These are phyloP conservation scores for Candida lessepsii DNA, from an alignment of 805 yeast species.

Conservation along the genomic window DNA sequence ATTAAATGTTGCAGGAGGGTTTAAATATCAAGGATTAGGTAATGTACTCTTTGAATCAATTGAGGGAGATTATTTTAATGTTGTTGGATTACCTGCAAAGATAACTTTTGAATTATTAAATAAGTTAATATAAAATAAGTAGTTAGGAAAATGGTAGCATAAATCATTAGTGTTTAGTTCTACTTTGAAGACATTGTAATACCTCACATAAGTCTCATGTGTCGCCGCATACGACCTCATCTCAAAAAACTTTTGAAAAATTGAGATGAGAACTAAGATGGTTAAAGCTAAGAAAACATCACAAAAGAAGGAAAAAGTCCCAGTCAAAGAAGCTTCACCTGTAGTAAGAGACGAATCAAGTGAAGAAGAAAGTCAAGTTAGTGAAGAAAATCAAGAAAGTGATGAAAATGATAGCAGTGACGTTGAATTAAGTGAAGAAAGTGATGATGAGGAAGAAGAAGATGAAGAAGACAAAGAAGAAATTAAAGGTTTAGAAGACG, in stretches of 20 bases:
- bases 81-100: constrained; percentile 81
- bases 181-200: too few relatives aligned
- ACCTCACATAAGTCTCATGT: too few relatives aligned
- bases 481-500: constrained; percentile 18
- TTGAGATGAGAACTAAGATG: constrained; percentile 16
- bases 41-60: constrained; percentile 60
- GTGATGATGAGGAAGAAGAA: constrained; percentile 22
- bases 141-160: neutral
- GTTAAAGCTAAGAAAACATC: constrained; percentile 13
- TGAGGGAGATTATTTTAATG: constrained; percentile 80
- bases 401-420: constrained; percentile 19
- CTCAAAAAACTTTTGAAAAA: constrained; percentile 6
- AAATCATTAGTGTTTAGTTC: too few relatives aligned
- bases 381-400: constrained; percentile 13
- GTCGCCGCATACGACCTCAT: constrained; percentile 7
- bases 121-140: neutral
- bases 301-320: neutral
- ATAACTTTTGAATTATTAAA: constrained; percentile 48
- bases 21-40: constrained; percentile 75
- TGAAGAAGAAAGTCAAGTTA: constrained; percentile 14
- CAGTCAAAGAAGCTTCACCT: constrained; percentile 3
- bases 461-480: constrained; percentile 27
- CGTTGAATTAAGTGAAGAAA: constrained; percentile 19
- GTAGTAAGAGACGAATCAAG: constrained; percentile 13
- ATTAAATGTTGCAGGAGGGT: constrained; percentile 86